Percentiles rank a stretch among this genome's conserved stretches.
phyloP scores from a whole-genome alignment of 441 rosid species.

The Dalechampia spathulata region DNA sequence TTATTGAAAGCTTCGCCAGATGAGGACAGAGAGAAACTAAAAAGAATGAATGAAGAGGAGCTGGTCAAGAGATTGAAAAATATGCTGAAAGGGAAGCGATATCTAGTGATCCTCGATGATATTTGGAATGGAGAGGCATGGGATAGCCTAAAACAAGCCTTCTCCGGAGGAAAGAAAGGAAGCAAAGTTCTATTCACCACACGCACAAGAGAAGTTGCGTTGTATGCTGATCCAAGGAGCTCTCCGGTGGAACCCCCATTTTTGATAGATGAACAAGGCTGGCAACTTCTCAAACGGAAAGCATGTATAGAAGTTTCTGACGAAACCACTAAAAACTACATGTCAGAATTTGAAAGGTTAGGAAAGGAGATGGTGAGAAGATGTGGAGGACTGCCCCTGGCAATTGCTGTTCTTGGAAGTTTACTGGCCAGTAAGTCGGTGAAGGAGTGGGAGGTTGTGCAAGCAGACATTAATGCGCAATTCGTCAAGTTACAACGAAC shows the following conservation, averaged over 20 bases:
- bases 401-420: conserved; percentile 10
- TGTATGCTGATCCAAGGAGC: conserved; percentile 19
- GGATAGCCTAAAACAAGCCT: conserved; percentile 18
- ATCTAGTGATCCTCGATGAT: conserved; percentile 31
- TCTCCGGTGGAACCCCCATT: conserved; percentile 17
- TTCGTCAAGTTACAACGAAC: conserved; percentile 1
- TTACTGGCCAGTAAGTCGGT: not conserved
- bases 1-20: not conserved
- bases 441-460: conserved; percentile 1
- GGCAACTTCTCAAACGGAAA: conserved; percentile 25
- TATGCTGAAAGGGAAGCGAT: conserved; percentile 18
- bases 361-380: conserved; percentile 15
- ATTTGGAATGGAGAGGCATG: conserved; percentile 26
- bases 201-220: conserved; percentile 21
- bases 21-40: not conserved
- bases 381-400: conserved; percentile 17
- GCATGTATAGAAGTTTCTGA: conserved; percentile 11
- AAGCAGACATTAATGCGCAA: not conserved
- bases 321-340: too few species aligned
- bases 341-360: not conserved
- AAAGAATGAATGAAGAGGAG: conserved; percentile 21
- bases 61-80: conserved; percentile 15
- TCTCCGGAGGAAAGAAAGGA: conserved; percentile 6
- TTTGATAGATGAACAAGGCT: conserved; percentile 24
- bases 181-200: conserved; percentile 32